Base-by-base conservation (phyloP, 2,329 filamentous ascomycete species). In the Fusarium setosum region DNA sequence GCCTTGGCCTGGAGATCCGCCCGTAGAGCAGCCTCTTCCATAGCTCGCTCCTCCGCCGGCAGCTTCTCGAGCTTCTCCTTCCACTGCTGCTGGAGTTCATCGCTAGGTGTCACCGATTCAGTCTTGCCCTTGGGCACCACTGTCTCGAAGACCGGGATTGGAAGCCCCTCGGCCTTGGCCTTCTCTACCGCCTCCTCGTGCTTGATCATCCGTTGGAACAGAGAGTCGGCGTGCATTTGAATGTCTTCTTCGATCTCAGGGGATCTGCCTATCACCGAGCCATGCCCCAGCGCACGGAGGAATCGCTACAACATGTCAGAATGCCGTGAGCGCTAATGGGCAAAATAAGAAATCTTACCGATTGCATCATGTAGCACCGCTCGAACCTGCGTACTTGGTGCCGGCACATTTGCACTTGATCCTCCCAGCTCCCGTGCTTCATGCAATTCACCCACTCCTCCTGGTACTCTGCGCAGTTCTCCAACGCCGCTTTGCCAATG, bases 381-480 rank as follows among this genome's bases (percentile, higher is more conserved):
- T 96, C 92, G 73, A 97, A 94, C 63, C 84, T 87, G 70, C 83
- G 85, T 72, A 93, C 92, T 81, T 97, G 90, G 55, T 88, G 84
- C 37, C 90, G 84, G 76, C 96, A 99, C 88, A 97, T 87, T 34
- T 90, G 94, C 78, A 95, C 81, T 68, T 87, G 86, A 67, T 91
- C 88, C 72, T 81, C 79, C 82, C 88, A 88, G 48, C 83, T 85
- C 24, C 94, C 94, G 54, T 84, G 83, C 72, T 86, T 86, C 84
- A 96, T 96, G 83, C 96, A 99, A 45, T 91, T 85, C 61, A 90
- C 89, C 83, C 96, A 90, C 59, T 90, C 90, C 74, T 93, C 84
- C 80, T 97, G 93, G 76, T 97, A 93, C 61, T 94, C 78, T 1
- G 93, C 91, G 78, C 96, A 99, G 77, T 98, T 99, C 81, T 99